These are phyloP conservation scores for Talaromyces stipitatus DNA, from an alignment of 495 filamentous ascomycete genomes.

Conservation along the genomic window DNA sequence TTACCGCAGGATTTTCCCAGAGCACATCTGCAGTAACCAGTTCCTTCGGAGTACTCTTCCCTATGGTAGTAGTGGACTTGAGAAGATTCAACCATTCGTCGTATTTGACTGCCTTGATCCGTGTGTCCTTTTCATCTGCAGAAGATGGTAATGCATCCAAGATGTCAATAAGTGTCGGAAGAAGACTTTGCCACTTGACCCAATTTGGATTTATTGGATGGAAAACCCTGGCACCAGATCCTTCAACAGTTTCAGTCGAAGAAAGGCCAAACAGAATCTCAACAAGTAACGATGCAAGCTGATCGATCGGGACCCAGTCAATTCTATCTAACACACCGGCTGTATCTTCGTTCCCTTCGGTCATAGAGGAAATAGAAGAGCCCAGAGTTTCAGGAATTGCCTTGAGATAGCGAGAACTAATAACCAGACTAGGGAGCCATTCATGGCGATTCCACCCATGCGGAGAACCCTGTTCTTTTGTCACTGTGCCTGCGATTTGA, in stretches of 20 bases:
- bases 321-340: constrained; percentile 20
- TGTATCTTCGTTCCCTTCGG: not conserved
- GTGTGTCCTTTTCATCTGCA: no score
- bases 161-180: not conserved
- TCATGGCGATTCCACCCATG: constrained; percentile 47
- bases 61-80: not conserved
- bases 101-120: constrained; percentile 3
- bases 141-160: not conserved
- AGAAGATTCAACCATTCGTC: constrained; percentile 1
- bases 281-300: constrained; percentile 14
- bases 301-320: constrained; percentile 46
- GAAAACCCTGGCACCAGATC: not conserved
- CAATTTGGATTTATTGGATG: constrained; percentile 3
- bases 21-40: not conserved
- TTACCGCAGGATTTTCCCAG: not conserved
- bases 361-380: no score
- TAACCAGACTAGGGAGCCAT: constrained; percentile 39
- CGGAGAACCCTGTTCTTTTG: constrained; percentile 8
- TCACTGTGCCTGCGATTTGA: constrained; percentile 16
- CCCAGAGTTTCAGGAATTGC: constrained; percentile 39
- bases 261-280: not conserved
- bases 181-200: constrained; percentile 2
- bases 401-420: constrained; percentile 24
- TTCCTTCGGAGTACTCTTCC: not conserved
- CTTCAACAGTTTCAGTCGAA: not conserved